Base-by-base conservation (phyloP, 2,329 filamentous ascomycete genomes). In the Talaromyces amestolkiae region DNA sequence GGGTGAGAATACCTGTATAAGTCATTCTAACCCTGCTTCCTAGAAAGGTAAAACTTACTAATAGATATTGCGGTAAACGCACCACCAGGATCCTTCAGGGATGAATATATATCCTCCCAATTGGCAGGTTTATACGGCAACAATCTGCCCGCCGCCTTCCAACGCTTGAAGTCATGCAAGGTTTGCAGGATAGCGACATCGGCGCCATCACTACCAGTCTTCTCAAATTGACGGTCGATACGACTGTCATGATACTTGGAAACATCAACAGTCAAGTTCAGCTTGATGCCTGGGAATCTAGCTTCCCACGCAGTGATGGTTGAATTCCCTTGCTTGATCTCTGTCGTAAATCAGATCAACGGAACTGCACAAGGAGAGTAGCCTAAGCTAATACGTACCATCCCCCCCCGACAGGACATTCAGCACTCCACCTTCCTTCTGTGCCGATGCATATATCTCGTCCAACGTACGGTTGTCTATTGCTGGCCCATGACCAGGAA, bases 241-340 rank as follows among this genome's bases (percentile, higher is more conserved):
- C 74, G 74, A 19, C 69, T 75, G 64, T 85, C 81, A 68, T 84
- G 84, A 67, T 86, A 86, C 69, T 86, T 86, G 66, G 83, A 85
- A 0, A 86, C 70, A 65, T 86, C 84, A 51, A 86, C 82, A 0
- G 84, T 85, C 41, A 85, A 59, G 68, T 86, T 84, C 17, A 86
- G 77, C 3, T 77, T 82, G 65, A 85, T 80, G 9, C 79, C 78
- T 0, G 83, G 83, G 68, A 85, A 86, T 0, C 75, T 73, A 0
- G 61, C 35, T 19, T 63, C 24, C 39, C 65, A 68, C 27, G 70
- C 67, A 39, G 53, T 33, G 35, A 58, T 58, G n/a, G 53, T 58
- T 58, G 5, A 4, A 39, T 35, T 39, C 6, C 53, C 53, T 15
- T 58, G 53, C 27, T 39, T 58, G n/a, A 58, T 58, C 37, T 37